phyloP scores from a whole-genome alignment of 805 yeast genomes.

The Myxozyma mucilagina region DNA sequence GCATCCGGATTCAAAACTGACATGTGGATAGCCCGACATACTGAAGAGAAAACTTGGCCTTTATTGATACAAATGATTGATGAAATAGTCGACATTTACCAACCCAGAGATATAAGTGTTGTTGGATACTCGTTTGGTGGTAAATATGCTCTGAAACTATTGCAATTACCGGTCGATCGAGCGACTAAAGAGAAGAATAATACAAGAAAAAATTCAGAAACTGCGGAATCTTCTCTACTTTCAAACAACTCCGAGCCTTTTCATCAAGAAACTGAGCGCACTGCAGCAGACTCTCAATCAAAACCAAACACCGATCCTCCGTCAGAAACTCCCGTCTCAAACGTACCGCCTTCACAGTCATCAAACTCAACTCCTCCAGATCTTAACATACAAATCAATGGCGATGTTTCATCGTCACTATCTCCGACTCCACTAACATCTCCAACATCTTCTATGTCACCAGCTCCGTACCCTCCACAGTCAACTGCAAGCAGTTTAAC shows the following conservation, averaged over 20 bases:
- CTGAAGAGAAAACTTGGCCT: conserved; percentile 38
- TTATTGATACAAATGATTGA: conserved; percentile 34
- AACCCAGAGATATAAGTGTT: conserved; percentile 36
- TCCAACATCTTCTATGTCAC: conserved; percentile 1
- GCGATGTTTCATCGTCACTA: background rate
- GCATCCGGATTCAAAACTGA: conserved; percentile 41
- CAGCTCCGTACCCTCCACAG: background rate
- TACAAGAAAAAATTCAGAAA: background rate
- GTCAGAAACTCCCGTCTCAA: no score
- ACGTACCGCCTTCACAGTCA: no score
- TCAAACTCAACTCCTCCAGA: no score
- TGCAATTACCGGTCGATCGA: conserved; percentile 31
- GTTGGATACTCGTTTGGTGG: conserved; percentile 42
- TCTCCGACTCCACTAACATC: background rate
- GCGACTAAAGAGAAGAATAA: background rate
- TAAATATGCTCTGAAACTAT: conserved; percentile 37
- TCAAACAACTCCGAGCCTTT: background rate
- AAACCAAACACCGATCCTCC: no score
- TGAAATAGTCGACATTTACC: conserved; percentile 36
- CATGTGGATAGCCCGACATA: conserved; percentile 42
- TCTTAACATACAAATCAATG: no score
- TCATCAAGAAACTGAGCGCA: background rate
- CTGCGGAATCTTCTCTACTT: background rate
- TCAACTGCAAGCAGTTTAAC: conserved; percentile 1
- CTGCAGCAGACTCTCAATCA: background rate